A percentile compares a stretch with the other conserved stretches of the same genome.
Evolutionary conservation across 768 basidiomycete genomes (phyloP).

Genomic region (Leccinellum luteum): DNA sequence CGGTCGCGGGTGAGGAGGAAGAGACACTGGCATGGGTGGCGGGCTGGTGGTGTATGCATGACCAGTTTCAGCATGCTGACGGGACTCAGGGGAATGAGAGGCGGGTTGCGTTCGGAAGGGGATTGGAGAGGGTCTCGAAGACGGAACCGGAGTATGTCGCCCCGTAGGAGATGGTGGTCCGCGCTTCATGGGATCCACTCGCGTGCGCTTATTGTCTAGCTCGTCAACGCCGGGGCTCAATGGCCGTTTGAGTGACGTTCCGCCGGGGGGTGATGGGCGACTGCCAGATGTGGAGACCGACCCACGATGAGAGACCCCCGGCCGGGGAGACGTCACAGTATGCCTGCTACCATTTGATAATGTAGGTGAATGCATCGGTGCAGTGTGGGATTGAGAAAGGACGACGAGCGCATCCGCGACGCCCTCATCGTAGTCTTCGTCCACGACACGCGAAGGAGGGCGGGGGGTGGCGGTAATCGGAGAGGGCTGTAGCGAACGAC

Average conservation of each 20-base stretch:
- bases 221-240: constrained; percentile 69
- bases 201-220: constrained; percentile 57
- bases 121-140: constrained; percentile 65
- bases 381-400: constrained; percentile 45
- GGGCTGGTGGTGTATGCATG: constrained; percentile 41
- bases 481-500: constrained; percentile 67
- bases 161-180: constrained; percentile 52
- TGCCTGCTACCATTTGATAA: constrained; percentile 57
- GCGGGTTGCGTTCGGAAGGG: constrained; percentile 72
- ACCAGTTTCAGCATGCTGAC: constrained; percentile 37
- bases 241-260: constrained; percentile 58
- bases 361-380: constrained; percentile 49
- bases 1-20: constrained; percentile 76
- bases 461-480: constrained; percentile 61
- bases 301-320: constrained; percentile 52
- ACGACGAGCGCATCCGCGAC: constrained; percentile 84
- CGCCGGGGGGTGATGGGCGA: constrained; percentile 59
- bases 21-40: constrained; percentile 57
- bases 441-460: constrained; percentile 66
- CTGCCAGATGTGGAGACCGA: constrained; percentile 66
- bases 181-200: constrained; percentile 53
- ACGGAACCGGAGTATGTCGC: constrained; percentile 53
- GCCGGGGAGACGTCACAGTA: constrained; percentile 46
- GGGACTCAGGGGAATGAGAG: constrained; percentile 67
- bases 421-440: constrained; percentile 94